phyloP scores from a whole-genome alignment of 306 rosid genomes.

The Hippophae tibetana region DNA sequence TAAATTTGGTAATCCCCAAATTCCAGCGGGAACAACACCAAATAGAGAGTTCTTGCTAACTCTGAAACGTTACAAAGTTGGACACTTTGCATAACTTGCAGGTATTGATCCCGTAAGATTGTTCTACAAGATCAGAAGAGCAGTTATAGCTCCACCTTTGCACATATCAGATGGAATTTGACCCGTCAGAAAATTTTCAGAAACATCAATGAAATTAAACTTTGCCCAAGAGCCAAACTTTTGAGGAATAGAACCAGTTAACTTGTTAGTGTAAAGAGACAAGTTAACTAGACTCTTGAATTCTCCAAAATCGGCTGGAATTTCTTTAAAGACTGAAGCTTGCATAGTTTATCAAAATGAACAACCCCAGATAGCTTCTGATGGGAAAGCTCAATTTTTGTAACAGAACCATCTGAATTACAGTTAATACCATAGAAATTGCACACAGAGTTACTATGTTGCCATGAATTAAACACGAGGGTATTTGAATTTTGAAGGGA shows the following conservation, averaged over 20 bases:
- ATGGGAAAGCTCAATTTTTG: constrained; percentile 23
- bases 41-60: constrained; percentile 64
- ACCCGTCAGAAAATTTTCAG: constrained; percentile 64
- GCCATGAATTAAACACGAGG: constrained; percentile 34
- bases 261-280: constrained; percentile 51
- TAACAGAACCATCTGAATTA: constrained; percentile 21
- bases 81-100: constrained; percentile 39
- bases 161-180: constrained; percentile 85
- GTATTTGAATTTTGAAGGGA: constrained; percentile 17
- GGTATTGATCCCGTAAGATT: constrained; percentile 77
- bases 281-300: constrained; percentile 21
- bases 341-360: too few species aligned
- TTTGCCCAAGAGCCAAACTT: constrained; percentile 59
- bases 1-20: constrained; percentile 68
- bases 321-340: too few species aligned
- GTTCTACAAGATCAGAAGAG: constrained; percentile 54
- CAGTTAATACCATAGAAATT: constrained; percentile 47
- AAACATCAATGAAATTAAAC: constrained; percentile 52
- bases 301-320: too few species aligned
- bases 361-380: too few species aligned
- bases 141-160: constrained; percentile 37
- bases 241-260: constrained; percentile 64
- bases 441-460: constrained; percentile 20
- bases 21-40: constrained; percentile 48
- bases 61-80: constrained; percentile 41